These are phyloP conservation scores for Trichoderma parareesei DNA, from an alignment of 495 filamentous ascomycete species.

Conservation along the genomic window DNA sequence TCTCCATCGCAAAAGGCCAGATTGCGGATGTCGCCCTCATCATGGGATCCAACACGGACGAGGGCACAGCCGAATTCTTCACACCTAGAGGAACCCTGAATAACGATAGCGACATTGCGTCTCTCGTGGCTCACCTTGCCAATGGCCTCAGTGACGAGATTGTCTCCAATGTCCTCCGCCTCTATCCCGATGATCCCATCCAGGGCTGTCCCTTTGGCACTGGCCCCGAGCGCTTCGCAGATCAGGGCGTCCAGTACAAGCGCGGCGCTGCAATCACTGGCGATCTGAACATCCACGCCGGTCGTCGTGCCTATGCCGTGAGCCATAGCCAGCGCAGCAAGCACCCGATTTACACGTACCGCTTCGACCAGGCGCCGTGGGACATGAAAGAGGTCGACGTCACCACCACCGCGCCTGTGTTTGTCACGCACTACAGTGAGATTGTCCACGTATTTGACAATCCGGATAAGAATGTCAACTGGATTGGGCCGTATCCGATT, in stretches of 20 bases:
- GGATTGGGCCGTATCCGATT: slow-evolving; percentile 22
- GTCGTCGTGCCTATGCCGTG: slow-evolving; percentile 14
- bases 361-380: slow-evolving; percentile 20
- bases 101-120: neutral
- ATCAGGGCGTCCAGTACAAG: slow-evolving; percentile 22
- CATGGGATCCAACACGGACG: slow-evolving; percentile 2
- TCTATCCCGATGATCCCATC: slow-evolving; percentile 39
- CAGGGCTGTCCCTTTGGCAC: slow-evolving; percentile 32
- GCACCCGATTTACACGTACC: slow-evolving; percentile 16
- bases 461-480: slow-evolving; percentile 20
- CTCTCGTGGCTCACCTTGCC: slow-evolving; percentile 3
- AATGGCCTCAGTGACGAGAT: slow-evolving; percentile 10
- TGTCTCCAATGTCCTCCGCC: slow-evolving; percentile 24
- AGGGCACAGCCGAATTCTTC: slow-evolving; percentile 3
- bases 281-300: slow-evolving; percentile 18
- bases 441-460: slow-evolving; percentile 53
- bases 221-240: slow-evolving; percentile 26
- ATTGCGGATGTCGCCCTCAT: slow-evolving; percentile 5
- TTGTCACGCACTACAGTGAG: slow-evolving; percentile 45
- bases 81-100: neutral
- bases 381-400: slow-evolving; percentile 17
- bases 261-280: slow-evolving; percentile 20
- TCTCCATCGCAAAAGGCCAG: slow-evolving; percentile 1
- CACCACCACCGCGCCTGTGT: slow-evolving; percentile 17
- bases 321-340: neutral